Evolutionary conservation across 805 yeast genomes (phyloP), one percentile per base, ranked within the genome.

Genomic region (Wickerhamomyces chambardii): DNA sequence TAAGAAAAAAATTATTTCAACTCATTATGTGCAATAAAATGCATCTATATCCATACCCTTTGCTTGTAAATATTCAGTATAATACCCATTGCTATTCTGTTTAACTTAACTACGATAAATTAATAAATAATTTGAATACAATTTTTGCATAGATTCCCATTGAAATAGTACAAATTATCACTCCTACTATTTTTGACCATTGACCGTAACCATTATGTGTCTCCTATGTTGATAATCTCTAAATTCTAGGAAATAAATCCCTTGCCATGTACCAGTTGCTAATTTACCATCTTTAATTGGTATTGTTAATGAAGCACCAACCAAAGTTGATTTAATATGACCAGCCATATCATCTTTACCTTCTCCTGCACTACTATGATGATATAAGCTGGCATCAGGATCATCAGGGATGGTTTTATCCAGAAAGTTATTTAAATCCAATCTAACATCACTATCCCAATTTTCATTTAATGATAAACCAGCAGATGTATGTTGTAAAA

Each of bases 291-390:
- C 71, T 17, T 66, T 52, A 33, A 84, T 82, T 2, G 94, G 94
- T 30, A 84, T 73, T 4, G 73, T 63, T 19, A 84, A 58, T 4
- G 75, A 65, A 7, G 75, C 79, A 15, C 94, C 92, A 9, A 79
- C 68, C 32, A 73, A 40, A 2, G 73, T 58, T 15, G 82, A 66
- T 50, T 82, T 78, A 34, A 78, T 76, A 54, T 84, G 94, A 1
- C 89, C 83, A 2, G 90, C 84, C 87, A 83, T 79, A 52, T 84
- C 94, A 51, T 84, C 94, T 4, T 83, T 68, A 1, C 85, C 94
- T 55, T 84, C 94, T 36, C 80, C 90, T 12, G 69, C 73, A 6
- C 38, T 37, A 2, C 47, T 42, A 31, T 51, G 56, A 25, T 34
- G 33, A 34, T 50, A 51, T 26, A 45, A 40, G 14, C 44, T 40